Base-by-base conservation (phyloP, 495 filamentous ascomycete species). In the Xanthoparmelia taractica region DNA sequence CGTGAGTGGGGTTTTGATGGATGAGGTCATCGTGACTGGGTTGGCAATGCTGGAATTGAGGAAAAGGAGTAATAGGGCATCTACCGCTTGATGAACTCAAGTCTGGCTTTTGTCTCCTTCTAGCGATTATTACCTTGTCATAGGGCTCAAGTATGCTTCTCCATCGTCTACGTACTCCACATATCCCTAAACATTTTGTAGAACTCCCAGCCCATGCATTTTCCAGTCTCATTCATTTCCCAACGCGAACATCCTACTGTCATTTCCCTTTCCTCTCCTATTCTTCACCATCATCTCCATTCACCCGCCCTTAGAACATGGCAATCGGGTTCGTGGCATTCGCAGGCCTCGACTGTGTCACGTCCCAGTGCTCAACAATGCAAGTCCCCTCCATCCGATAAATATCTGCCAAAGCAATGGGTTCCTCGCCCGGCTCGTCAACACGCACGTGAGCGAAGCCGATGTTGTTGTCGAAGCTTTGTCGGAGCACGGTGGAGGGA, bases 1-100 rank as follows among this genome's bases (percentile, higher is more conserved):
- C 10, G 63, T 67, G 25, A 47, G 38, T 29, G 66, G 59, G 27
- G 33, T 29, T 20, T 27, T 54, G 47, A 34, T 64, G 40, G 71
- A 72, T 20, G 65, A 71, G 48, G 66, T 73, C 17, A 61, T 69
- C 11, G 36, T 70, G 41, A 68, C 64, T 50, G 66, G 69, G 50
- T 59, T 67, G 57, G 71, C 65, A 7, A 69, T 71, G 58, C 55
- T 69, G 27, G 62, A 67, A 47, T 63, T 54, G 11, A 58, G 57
- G 63, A 65, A 60, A 38, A 58, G 66, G 41, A 58, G 58, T 43
- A 58, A 63, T 12, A 68, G 60, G 17, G 47, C 45, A 23, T 1
- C 7, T 8, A 8, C 5, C 8, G 41, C 2, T 45, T 45, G 41
- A 45, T 23, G 18, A 6, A 2, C 6, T n/a, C 20, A 23, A 8